These are phyloP conservation scores for Golubevia pallescens DNA, from an alignment of 1,284 basidiomycete genomes.

Conservation along the genomic window DNA sequence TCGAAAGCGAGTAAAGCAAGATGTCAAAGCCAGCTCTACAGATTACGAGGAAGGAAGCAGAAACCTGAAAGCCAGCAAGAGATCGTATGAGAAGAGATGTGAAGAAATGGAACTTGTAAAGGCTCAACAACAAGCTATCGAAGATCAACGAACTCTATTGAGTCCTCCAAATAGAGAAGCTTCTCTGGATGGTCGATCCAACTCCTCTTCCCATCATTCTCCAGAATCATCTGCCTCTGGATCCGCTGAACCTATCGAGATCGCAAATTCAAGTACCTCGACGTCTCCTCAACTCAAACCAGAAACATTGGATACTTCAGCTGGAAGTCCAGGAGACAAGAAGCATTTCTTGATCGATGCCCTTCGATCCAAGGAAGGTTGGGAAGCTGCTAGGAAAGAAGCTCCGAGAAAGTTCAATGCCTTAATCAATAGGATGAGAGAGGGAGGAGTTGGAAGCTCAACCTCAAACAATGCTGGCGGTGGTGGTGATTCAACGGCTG, in stretches of 20 bases:
- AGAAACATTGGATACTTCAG: conserved; percentile 11
- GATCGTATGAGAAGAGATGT: conserved; percentile 48
- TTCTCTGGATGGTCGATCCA: background rate
- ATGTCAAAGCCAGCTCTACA: conserved; percentile 8
- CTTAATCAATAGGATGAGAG: conserved; percentile 52
- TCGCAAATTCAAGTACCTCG: background rate
- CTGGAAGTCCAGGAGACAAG: conserved; percentile 18
- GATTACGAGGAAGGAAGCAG: background rate
- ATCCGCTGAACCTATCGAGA: background rate
- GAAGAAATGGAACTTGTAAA: conserved; percentile 50
- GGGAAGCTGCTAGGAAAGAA: conserved; percentile 51
- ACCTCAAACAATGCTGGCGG: background rate
- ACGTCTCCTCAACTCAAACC: background rate
- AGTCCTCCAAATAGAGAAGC: conserved; percentile 2
- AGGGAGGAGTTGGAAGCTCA: conserved; percentile 18
- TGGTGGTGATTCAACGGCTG: background rate
- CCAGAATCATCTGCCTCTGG: conserved; percentile 5
- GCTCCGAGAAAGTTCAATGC: conserved; percentile 59
- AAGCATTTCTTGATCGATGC: conserved; percentile 42
- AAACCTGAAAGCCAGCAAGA: conserved; percentile 7
- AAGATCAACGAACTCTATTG: conserved; percentile 52
- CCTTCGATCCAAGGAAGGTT: conserved; percentile 47
- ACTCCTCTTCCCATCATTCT: background rate
- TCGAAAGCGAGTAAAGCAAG: conserved; percentile 11
- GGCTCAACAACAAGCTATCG: conserved; percentile 51